Conservation (phyloP, 2,329 filamentous ascomycete species). For the Claviceps cyperi region DNA sequence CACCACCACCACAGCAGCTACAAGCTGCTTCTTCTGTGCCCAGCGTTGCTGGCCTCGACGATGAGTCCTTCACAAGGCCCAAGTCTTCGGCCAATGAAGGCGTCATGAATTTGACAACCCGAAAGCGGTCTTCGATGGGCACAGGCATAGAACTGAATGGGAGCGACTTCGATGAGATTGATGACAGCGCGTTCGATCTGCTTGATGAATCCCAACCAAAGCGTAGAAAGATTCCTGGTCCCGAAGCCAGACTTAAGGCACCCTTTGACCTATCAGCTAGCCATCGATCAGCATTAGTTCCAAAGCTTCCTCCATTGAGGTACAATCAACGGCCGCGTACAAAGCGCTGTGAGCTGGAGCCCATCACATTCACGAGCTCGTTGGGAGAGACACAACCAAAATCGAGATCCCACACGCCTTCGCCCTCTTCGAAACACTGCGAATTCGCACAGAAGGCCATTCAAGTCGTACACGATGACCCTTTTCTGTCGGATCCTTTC, state of each 20-base stretch:
- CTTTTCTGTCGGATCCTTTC: conserved; percentile 19
- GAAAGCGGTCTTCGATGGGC: background rate
- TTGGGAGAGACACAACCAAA: conserved; percentile 9
- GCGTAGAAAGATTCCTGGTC: background rate
- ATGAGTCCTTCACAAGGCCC: background rate
- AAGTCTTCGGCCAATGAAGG: background rate
- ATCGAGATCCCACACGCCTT: background rate
- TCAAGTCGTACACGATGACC: background rate
- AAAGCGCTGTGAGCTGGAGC: conserved; percentile 8
- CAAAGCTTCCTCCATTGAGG: background rate
- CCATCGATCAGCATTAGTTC: background rate
- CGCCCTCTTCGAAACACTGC: background rate
- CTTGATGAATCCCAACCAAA: conserved; percentile 1
- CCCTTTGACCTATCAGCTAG: background rate
- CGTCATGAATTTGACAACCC: background rate
- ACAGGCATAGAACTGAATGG: background rate
- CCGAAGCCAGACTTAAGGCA: background rate
- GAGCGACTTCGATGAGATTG: background rate
- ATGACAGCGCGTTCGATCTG: background rate
- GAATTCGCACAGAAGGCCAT: background rate
- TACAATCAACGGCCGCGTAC: background rate
- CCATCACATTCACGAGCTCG: conserved; percentile 25
- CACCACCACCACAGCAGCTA: background rate
- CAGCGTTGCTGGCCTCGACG: background rate
- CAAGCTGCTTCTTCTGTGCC: background rate